Percentiles rank a stretch among this genome's conserved stretches.
These are phyloP conservation scores for Conticribra guillardii DNA, from an alignment of 108 stramenopile genomes.

Conservation along the genomic window DNA sequence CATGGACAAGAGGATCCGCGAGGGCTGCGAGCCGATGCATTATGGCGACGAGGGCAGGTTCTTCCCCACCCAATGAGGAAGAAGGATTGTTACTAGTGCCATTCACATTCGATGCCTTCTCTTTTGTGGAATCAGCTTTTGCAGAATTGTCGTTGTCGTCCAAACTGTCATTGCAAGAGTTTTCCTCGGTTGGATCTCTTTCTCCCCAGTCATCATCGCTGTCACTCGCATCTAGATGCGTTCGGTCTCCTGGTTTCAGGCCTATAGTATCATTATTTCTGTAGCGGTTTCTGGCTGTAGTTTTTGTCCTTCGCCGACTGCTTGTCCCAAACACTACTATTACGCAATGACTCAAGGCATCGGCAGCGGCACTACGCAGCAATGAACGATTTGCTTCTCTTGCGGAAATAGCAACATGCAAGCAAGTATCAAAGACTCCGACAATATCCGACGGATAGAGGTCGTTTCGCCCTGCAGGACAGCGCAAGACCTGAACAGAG, in stretches of 20 bases:
- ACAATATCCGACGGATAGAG: conserved; percentile 51
- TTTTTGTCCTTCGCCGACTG: not conserved
- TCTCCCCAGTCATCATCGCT: conserved; percentile 54
- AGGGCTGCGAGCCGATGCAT: conserved; percentile 78
- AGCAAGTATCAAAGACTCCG: conserved; percentile 75
- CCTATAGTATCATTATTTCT: conserved; percentile 13
- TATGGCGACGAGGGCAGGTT: conserved; percentile 66
- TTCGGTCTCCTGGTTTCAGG: conserved; percentile 1
- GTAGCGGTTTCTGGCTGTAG: not conserved
- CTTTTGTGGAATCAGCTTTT: not conserved
- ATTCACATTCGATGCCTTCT: not conserved
- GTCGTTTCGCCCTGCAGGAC: conserved; percentile 43
- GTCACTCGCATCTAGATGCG: conserved; percentile 24
- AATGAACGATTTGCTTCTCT: conserved; percentile 66
- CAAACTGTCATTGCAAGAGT: not conserved
- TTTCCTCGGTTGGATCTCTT: conserved; percentile 35
- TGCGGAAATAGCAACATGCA: conserved; percentile 59
- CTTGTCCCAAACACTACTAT: conserved; percentile 73
- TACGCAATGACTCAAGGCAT: conserved; percentile 77
- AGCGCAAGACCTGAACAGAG: conserved; percentile 73
- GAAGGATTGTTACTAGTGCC: not conserved
- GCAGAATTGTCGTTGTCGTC: not conserved
- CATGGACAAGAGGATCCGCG: conserved; percentile 81
- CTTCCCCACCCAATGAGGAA: conserved; percentile 24
- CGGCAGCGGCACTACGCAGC: conserved; percentile 76